Conservation (phyloP, 2,329 filamentous ascomycete genomes). For the Lecanicillium sp. region DNA sequence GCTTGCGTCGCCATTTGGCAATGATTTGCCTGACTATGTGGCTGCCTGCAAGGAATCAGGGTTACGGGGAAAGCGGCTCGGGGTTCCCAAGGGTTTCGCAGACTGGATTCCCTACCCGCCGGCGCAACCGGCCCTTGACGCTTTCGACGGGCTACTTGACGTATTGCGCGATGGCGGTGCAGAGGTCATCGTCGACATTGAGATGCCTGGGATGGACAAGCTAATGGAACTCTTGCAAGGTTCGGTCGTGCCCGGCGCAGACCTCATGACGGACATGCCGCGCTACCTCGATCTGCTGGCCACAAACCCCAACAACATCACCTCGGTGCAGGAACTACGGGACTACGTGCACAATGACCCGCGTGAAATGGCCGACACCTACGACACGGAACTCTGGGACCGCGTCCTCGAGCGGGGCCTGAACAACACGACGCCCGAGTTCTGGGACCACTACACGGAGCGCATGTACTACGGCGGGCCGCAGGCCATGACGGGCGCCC, state of each 20-base stretch:
- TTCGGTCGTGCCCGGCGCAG: slow-evolving; percentile 45
- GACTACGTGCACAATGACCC: slow-evolving; percentile 46
- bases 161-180: slow-evolving; percentile 49
- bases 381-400: slow-evolving; percentile 52
- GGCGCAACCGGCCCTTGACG: slow-evolving; percentile 23
- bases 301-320: slow-evolving; percentile 50
- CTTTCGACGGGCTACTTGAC: slow-evolving; percentile 48
- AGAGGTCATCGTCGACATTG: slow-evolving; percentile 47
- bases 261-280: slow-evolving; percentile 48
- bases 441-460: slow-evolving; percentile 47
- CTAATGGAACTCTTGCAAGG: slow-evolving; percentile 39
- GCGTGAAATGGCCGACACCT: slow-evolving; percentile 47
- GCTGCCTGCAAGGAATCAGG: slow-evolving; percentile 45
- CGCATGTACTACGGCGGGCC: slow-evolving; percentile 44
- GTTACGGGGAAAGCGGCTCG: slow-evolving; percentile 52
- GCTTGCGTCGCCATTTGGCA: slow-evolving; percentile 47
- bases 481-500: slow-evolving; percentile 51
- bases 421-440: slow-evolving; percentile 46
- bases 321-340: slow-evolving; percentile 39
- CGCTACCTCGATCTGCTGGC: slow-evolving; percentile 48
- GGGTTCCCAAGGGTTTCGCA: slow-evolving; percentile 47
- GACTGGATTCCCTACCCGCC: slow-evolving; percentile 29
- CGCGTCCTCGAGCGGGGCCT: slow-evolving; percentile 40
- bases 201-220: slow-evolving; percentile 40
- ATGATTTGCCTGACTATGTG: slow-evolving; percentile 49